Evolutionary conservation across 2,329 filamentous ascomycete species (phyloP).

Genomic region (Sarocladium brachiariae): DNA sequence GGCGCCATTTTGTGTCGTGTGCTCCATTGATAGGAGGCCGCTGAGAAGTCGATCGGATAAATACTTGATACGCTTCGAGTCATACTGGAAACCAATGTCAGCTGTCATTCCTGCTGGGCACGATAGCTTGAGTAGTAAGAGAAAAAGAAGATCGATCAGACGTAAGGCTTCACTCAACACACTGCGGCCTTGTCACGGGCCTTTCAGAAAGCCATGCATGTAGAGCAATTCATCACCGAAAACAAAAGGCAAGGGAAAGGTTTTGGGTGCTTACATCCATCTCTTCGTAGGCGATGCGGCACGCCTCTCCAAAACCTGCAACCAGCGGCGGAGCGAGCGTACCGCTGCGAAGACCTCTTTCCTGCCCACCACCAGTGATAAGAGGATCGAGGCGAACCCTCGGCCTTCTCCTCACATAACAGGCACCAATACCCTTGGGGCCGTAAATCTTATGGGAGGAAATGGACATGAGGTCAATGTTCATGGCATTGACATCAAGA

Average conservation of each 20-base stretch:
- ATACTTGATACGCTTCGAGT: conserved; percentile 72
- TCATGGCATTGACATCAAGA: conserved; percentile 94
- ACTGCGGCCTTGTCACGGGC: conserved; percentile 50
- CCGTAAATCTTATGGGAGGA: conserved; percentile 99
- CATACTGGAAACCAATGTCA: conserved; percentile 63
- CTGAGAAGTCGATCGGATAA: conserved; percentile 79
- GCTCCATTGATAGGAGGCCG: conserved; percentile 81
- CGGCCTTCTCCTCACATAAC: conserved; percentile 87
- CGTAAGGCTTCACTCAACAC: conserved; percentile 61
- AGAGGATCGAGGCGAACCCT: conserved; percentile 92
- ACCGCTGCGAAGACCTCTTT: conserved; percentile 88
- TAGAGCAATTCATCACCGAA: conserved; percentile 71
- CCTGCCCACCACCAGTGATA: conserved; percentile 93
- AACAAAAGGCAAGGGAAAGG: conserved; percentile 21
- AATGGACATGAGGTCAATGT: conserved; percentile 97
- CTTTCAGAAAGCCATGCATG: conserved; percentile 89
- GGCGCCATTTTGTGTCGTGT: conserved; percentile 87
- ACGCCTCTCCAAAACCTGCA: conserved; percentile 93
- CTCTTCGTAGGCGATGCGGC: conserved; percentile 83
- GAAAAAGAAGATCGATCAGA: conserved; percentile 40
- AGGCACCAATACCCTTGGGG: conserved; percentile 93
- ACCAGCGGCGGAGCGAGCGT: conserved; percentile 84
- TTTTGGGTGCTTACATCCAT: conserved; percentile 88
- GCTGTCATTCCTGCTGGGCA: background rate
- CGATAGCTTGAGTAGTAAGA: background rate